These are phyloP conservation scores for Cystobasidium pallidum DNA, from an alignment of 1,284 basidiomycete genomes.

Conservation along the genomic window DNA sequence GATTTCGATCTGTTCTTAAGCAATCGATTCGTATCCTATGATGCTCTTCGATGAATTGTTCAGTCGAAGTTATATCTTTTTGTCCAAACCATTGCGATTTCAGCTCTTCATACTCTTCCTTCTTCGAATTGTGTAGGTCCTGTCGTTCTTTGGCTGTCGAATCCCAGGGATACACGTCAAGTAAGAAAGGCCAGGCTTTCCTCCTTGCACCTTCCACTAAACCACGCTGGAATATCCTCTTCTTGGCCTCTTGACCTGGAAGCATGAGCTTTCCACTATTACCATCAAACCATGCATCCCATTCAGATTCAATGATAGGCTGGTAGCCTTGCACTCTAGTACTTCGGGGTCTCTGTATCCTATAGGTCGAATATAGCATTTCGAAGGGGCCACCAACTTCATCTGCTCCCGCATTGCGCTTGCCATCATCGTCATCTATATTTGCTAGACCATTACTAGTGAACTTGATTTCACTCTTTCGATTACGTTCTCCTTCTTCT, in stretches of 20 bases:
- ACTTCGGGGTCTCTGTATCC: constrained; percentile 48
- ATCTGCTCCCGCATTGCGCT: constrained; percentile 31
- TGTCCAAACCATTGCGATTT: constrained; percentile 80
- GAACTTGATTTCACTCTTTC: constrained; percentile 67
- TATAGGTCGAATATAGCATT: constrained; percentile 49
- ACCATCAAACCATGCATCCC: constrained; percentile 68
- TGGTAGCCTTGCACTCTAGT: constrained; percentile 55
- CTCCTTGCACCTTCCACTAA: constrained; percentile 65
- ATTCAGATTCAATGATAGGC: constrained; percentile 71
- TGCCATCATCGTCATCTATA: constrained; percentile 23
- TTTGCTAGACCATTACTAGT: constrained; percentile 45
- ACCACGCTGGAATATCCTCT: constrained; percentile 76
- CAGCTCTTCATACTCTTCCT: constrained; percentile 69
- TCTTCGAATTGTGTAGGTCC: constrained; percentile 66
- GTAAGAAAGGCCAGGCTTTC: constrained; percentile 84
- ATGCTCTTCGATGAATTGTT: constrained; percentile 53
- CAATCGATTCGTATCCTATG: constrained; percentile 73
- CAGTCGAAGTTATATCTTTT: constrained; percentile 63
- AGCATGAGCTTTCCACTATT: constrained; percentile 67
- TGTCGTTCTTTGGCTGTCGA: constrained; percentile 53
- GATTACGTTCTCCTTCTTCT: constrained; percentile 87
- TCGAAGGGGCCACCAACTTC: constrained; percentile 47
- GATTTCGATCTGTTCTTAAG: constrained; percentile 89
- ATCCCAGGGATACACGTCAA: constrained; percentile 82
- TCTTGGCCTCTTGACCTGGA: constrained; percentile 68